Evolutionary conservation across 768 basidiomycete species (phyloP), one percentile per base, ranked within the genome.

Genomic region (Russula brevipes): DNA sequence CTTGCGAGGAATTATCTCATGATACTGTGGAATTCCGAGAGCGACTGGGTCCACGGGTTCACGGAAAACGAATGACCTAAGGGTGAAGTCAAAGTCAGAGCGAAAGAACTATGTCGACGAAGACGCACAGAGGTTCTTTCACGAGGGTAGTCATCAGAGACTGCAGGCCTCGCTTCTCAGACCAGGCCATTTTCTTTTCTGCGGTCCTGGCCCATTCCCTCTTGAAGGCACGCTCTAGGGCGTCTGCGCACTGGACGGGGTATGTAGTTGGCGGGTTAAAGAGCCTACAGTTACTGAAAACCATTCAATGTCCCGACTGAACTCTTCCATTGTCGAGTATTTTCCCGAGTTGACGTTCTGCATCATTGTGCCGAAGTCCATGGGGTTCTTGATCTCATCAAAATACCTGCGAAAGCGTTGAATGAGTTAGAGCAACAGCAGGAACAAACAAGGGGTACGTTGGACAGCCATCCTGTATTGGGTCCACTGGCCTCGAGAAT

Each of bases 261-360:
- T 84, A 87, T 0, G 92, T 91, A 19, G 79, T 83, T 5, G 87
- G 83, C 17, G 90, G 89, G 70, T 99, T 99, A 81, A 98, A 99
- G 68, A 85, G 81, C 38, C 92, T 86, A 73, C 95, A 98, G 70
- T 99, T 99, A 72, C 74, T 79, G 71, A 97, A 88, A 52, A 97
- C 83, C 5, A 95, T 57, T 90, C 85, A 56, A 91, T 77, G 69
- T 98, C 95, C 65, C 80, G 80, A 60, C 80, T 84, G 64, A 98
- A 88, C 0, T 86, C 84, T 56, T 89, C 92, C 87, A 94, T 91
- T 2, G 83, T 87, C 12, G 76, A 67, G 72, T 98, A 99, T 69
- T 82, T 78, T 54, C 80, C 82, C 56, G 82, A 76, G 44, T 80
- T 78, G 63, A 97, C 76, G 70, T 90, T 92, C 44, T 78, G 76